Base-by-base conservation (phyloP, 179 eudicot genomes). In the Carnegiea gigantea region DNA sequence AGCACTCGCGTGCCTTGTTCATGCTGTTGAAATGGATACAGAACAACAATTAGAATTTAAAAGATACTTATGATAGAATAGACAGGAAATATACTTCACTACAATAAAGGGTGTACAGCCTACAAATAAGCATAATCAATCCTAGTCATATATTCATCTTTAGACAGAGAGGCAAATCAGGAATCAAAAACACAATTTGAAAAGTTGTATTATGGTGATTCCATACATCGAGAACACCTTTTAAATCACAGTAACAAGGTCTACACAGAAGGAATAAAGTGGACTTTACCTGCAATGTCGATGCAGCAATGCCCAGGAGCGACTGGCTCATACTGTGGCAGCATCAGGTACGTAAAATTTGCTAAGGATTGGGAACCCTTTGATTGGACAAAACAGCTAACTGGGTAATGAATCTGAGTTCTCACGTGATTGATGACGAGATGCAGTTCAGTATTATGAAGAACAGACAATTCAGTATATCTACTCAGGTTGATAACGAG, bases 301-400 rank as follows among this genome's bases (percentile, higher is more conserved):
- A 94, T 94, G 86, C 93, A 89, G 86, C 99, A 95, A 86, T 94
- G 99, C 71, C 95, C 99, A 2, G 92, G 91, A 17, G 88, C 92
- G 82, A 95, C 85, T 3, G 97, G 92, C 81, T 91, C 91, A 86
- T 88, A 88, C n/a, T 87, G 94, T 83, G 54, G 83, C 91, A 9
- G 89, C 73, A 91, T 86, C 48, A 95, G 89, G 88, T 94, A 95
- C 18, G 94, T 84, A 72, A 94, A 92, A 83, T 93, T 95, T 82
- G 79, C 84, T 1, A 83, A 57, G 68, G 51, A 11, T 9, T 48
- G 51, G 51, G 12, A 48, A 48, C 12, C 51, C 1, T 48, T 48
- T 48, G 93, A 91, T 21, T 95, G 98, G 98, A 95, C 98, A 1
- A 95, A 92, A 83, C 98, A 95, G 73, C 97, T 6, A 3, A 38